Evolutionary conservation across 176 grass and related monocot species (phyloP), one percentile per base, ranked within the genome.

Genomic region (Carex littledalei): DNA sequence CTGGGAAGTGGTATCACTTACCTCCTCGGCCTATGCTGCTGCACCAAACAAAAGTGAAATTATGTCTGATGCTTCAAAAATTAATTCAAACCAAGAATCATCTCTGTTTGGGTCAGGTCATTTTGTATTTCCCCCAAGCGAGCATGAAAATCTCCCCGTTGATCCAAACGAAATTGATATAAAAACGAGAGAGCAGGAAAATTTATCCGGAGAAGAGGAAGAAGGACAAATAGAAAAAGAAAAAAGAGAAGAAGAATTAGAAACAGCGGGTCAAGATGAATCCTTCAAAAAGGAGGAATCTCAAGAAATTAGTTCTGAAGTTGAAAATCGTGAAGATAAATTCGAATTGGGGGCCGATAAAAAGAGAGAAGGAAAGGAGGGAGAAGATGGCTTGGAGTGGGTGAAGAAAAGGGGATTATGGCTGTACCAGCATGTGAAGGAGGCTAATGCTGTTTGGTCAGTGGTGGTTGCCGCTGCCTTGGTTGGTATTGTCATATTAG

Each of bases 121-220:
- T 63, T 93, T 92, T 72, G 93, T 95, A 63, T 98, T 98, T 73
- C 93, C 93, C 1, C 91, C 93, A 4, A 94, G 69, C n/a, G 91
- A 98, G 83, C 91, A 98, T 2, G 95, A 98, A 88, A 93, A 95
- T 84, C 93, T 93, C 52, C 95, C 93, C 3, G 79, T 98, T 57
- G 83, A 93, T 3, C 67, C 84, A 1, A 18, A 39, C 34, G 91
- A 90, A 49, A 90, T 84, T 58, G 65, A 88, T 11, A 37, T 41
- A 5, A 81, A 88, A 45, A 78, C 32, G 39, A 78, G 88, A 39
- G 72, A 73, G 26, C 75, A 78, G n/a, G 89, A 90, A 31, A 84
- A 64, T 17, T 31, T 63, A 72, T 35, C 63, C 22, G 63, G 57
- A 11, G 21, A 49, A 63, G 35, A 74, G 43, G 80, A 76, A 37